Percentiles rank a stretch among this genome's conserved stretches.
Conservation (phyloP, 176 grass and related monocot genomes). For the bread wheat (Triticum aestivum) region IWGSC_CS_RefSeq_v2.1 NC_057801.1:631150024-631150523, state of each 20-base stretch:
- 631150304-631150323: slow-evolving; percentile 72
- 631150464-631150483: not conserved
- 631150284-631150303: slow-evolving; percentile 90
- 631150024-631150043: slow-evolving; percentile 94
- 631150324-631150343: slow-evolving; percentile 98
- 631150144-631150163: slow-evolving; percentile 82
- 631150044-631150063: slow-evolving; percentile 78
- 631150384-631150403: slow-evolving; percentile 88
- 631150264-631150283: slow-evolving; percentile 88
- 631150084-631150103: slow-evolving; percentile 93
- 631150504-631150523: not conserved
- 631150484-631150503: not conserved
- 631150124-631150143: slow-evolving; percentile 86
- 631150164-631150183: slow-evolving; percentile 54
- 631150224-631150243: slow-evolving; percentile 93
- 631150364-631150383: slow-evolving; percentile 92
- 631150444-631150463: slow-evolving; percentile 20
- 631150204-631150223: slow-evolving; percentile 61
- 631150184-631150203: slow-evolving; percentile 71
- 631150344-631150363: slow-evolving; percentile 66
- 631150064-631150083: slow-evolving; percentile 87
- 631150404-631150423: slow-evolving; percentile 72
- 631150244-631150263: slow-evolving; percentile 81
- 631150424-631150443: slow-evolving; percentile 35
- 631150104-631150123: slow-evolving; percentile 89